Conservation (phyloP, 192 early-diverging fungal genomes). For the Coemansia sp. region DNA sequence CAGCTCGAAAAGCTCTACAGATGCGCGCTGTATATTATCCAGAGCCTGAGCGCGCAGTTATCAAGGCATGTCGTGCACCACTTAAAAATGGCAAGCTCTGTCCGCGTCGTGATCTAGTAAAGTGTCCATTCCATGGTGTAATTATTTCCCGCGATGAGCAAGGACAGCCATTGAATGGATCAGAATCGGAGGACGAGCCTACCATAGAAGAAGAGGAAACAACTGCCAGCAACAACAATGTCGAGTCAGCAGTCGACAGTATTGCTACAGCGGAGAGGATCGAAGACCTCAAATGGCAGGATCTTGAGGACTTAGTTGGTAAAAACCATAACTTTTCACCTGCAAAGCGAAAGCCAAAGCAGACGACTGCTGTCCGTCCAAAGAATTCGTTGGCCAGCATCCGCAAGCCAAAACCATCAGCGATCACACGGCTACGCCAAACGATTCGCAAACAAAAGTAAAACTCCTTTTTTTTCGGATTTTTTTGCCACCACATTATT, state of each 20-base stretch:
- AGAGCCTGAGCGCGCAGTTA: constrained; percentile 15
- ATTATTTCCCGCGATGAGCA: constrained; percentile 62
- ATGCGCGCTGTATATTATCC: constrained; percentile 55
- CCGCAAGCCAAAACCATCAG: constrained; percentile 17
- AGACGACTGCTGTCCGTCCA: background rate
- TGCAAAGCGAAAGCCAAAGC: constrained; percentile 3
- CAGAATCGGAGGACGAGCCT: background rate
- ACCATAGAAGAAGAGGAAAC: background rate
- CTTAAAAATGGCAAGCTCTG: constrained; percentile 63
- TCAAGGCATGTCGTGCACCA: constrained; percentile 66
- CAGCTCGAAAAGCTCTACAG: constrained; percentile 54
- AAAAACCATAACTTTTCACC: constrained; percentile 5
- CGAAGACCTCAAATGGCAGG: constrained; percentile 25
- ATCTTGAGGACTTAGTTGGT: constrained; percentile 20
- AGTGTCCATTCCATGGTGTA: constrained; percentile 66
- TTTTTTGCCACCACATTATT: too few species aligned
- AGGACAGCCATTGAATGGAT: constrained; percentile 14
- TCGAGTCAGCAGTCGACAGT: constrained; percentile 3
- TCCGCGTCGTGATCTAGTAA: constrained; percentile 62
- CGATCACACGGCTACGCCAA: constrained; percentile 5
- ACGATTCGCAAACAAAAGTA: constrained; percentile 5
- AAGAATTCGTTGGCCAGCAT: constrained; percentile 19
- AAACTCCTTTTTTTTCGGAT: background rate
- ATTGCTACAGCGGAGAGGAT: constrained; percentile 32
- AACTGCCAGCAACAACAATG: background rate